Percentiles rank a stretch among this genome's conserved stretches.
phyloP scores from a whole-genome alignment of 257 asterid genomes.

The Leonotis leonurus region DNA sequence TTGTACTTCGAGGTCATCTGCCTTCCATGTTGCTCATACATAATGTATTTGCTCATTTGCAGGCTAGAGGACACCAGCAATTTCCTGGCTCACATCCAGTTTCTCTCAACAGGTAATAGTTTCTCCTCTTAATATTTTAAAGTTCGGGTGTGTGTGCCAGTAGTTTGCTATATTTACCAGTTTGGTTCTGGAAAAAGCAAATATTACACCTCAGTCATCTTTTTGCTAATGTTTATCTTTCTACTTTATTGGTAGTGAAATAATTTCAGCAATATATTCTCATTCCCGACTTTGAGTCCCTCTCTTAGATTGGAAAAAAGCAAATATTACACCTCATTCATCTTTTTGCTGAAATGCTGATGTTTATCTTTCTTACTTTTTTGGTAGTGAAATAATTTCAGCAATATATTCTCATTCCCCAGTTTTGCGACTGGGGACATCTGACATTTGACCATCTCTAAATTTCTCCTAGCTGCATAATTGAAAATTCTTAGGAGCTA shows the following conservation, averaged over 20 bases:
- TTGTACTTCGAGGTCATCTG: neutral
- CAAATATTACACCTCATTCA: neutral
- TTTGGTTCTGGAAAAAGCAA: neutral
- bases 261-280: neutral
- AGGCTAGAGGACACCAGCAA: slow-evolving; percentile 58
- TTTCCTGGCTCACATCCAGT: slow-evolving; percentile 99
- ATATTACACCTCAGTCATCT: neutral
- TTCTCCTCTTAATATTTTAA: slow-evolving; percentile 10
- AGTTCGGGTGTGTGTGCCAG: neutral
- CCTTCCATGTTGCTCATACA: slow-evolving; percentile 13
- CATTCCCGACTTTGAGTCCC: neutral
- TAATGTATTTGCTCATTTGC: slow-evolving; percentile 22
- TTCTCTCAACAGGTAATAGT: slow-evolving; percentile 76
- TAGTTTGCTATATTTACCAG: neutral
- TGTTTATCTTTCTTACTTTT: neutral
- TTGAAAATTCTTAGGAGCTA: no score
- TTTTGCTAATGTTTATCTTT: neutral
- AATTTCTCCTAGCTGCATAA: no score
- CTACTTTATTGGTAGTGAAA: neutral
- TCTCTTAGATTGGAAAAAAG: neutral
- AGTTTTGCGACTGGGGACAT: neutral
- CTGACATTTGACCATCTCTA: neutral
- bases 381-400: neutral
- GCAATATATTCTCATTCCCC: neutral
- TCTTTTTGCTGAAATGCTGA: neutral